Evolutionary conservation across 257 asterid genomes (phyloP), one percentile per base, ranked within the genome.

Genomic region (Gentiana macrophylla): DNA sequence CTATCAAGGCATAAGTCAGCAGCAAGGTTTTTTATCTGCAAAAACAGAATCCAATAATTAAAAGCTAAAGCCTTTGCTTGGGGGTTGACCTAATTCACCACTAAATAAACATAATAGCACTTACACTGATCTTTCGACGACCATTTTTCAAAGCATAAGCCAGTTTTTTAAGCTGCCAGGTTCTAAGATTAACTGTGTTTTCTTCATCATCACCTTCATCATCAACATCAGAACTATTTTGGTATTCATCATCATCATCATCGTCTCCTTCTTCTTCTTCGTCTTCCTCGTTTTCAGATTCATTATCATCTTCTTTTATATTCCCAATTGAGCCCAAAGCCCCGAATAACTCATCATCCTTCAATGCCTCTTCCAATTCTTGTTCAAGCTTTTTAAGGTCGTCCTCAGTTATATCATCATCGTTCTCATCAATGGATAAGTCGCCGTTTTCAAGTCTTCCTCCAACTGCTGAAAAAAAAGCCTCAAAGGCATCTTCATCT

Each of bases 401-500:
- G 61, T 85, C 97, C 76, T 88, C 94, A 53, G 68, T 77, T 67
- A 85, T 73, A 62, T 84, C 91, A 56, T 78, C 86, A 56, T 78
- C 89, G 7, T 53, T 77, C 60, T 49, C 88, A 36, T 77, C 63
- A 36, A 77, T 56, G 65, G 71, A 55, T 6, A 73, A 37, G 1
- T 63, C 89, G 58, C 88, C 98, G 37, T 83, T 88, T 85, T 78
- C 72, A 92, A 70, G 73, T 92, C 98, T 66, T 92, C 94, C 64
- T 85, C 98, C 46, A 92, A 86, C 75, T 74, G 86, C 50, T 61
- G 79, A 53, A 52, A 92, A 92, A 55, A 88, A 94, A 32, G 95
- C 95, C 72, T 92, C 97, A 53, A 92, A 81, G 44, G 98, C 93
- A 83, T 87, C 98, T 70, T 79, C 95, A 61, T 79, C 95, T 55